Base-by-base conservation (phyloP, 2,329 filamentous ascomycete species). In the Penicillium thymicola region DNA sequence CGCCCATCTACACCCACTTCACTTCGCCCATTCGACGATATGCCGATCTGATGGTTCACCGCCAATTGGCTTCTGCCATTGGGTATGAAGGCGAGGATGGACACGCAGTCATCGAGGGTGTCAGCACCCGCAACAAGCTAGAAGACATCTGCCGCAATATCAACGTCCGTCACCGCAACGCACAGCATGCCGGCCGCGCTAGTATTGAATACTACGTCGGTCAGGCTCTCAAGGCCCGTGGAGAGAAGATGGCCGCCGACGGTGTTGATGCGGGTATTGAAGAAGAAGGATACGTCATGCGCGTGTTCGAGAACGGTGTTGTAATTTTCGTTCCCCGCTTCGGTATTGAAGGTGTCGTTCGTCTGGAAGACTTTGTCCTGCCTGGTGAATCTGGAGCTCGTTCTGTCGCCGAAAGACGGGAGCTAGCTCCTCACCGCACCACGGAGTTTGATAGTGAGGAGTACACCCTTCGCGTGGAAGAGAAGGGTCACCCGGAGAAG, bases 201-300 rank as follows among this genome's bases (percentile, higher is more conserved):
- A 94, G 89, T 65, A 92, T 99, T 61, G 92, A 96, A 67, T 99
- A 97, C 78, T 99, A 97, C 72, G 94, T 99, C 47, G 94, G 94
- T 0, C 94, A 99, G 77, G 92, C 93, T 13, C 86, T 99, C 54
- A 94, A 94, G 78, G 91, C 84, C 10, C 80, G 84, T 52, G 80
- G 85, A 16, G 76, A 78, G 64, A 77, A 76, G 64, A 67, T 75
- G 62, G 70, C 71, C 18, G 65, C 61, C 27, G 63, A 65, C 11
- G 70, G 70, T 16, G 68, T 69, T 6, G 72, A 76, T 56, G 63
- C 67, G 2, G 76, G 75, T 3, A 77, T 87, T 8, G 88, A 92
- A 66, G 92, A 97, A 74, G 92, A 97, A 56, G 94, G 90, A 3
- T 97, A 96, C 73, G 86, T 99, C 44, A 96, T 99, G 89, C 90